Evolutionary conservation across 768 basidiomycete genomes (phyloP).

Genomic region (Termitomyces sp.): DNA sequence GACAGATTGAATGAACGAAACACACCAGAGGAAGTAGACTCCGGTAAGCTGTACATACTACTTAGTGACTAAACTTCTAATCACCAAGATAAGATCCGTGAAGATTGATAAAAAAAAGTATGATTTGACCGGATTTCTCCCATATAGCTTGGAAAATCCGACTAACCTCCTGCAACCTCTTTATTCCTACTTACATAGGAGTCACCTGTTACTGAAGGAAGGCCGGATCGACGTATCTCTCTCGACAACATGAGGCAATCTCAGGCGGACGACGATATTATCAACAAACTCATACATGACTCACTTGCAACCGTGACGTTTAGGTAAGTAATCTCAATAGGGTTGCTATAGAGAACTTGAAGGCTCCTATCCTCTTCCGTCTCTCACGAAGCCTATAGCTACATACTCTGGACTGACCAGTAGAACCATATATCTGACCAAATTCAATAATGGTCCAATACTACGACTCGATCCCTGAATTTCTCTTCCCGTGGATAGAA

Average conservation of each 20-base stretch:
- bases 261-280: not conserved
- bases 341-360: not conserved
- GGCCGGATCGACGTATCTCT: not conserved
- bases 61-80: too few relatives aligned
- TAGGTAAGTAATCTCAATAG: slow-evolving; percentile 6
- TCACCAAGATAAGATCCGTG: too few relatives aligned
- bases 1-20: too few relatives aligned
- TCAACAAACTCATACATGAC: slow-evolving; percentile 2
- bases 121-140: too few relatives aligned
- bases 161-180: too few relatives aligned
- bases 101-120: too few relatives aligned
- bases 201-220: too few relatives aligned
- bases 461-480: slow-evolving; percentile 52
- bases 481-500: slow-evolving; percentile 52
- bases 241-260: not conserved
- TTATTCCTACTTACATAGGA: too few relatives aligned
- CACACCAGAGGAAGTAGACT: too few relatives aligned
- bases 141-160: too few relatives aligned
- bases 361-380: not conserved
- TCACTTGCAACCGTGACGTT: not conserved
- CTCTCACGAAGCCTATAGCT: not conserved
- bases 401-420: not conserved
- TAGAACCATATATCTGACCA: not conserved
- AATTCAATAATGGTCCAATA: slow-evolving; percentile 49
- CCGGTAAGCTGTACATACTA: too few relatives aligned